Conservation (phyloP, 2,329 filamentous ascomycete genomes). For the Ambrosiella beaveri region DNA sequence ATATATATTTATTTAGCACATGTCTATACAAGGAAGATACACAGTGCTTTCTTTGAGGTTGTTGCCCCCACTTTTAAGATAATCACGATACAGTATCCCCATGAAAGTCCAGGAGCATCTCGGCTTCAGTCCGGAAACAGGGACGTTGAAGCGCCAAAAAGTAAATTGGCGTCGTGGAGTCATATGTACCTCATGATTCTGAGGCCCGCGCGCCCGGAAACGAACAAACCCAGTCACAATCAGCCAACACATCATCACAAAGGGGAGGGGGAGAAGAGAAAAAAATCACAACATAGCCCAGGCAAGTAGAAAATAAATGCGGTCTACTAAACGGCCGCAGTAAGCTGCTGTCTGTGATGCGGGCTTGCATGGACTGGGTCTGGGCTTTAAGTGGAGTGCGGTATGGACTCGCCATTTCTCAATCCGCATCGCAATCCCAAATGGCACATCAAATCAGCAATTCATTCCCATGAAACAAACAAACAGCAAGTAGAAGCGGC, state of each 20-base stretch:
- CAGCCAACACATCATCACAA: too few relatives aligned
- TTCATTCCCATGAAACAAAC: not conserved
- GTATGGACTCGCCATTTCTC: not conserved
- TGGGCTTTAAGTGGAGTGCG: not conserved
- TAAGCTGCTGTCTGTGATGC: not conserved
- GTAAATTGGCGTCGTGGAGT: not conserved
- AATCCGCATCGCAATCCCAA: not conserved
- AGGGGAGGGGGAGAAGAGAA: not conserved
- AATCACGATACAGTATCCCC: too few relatives aligned
- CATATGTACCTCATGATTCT: too few relatives aligned
- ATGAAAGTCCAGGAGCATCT: not conserved
- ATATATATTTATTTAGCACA: not conserved
- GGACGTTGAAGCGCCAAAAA: not conserved
- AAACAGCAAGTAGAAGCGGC: not conserved
- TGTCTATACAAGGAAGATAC: not conserved
- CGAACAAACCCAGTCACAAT: too few relatives aligned
- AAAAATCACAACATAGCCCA: not conserved
- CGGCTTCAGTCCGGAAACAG: not conserved
- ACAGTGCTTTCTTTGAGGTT: not conserved
- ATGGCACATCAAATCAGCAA: too few relatives aligned
- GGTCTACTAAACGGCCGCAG: not conserved
- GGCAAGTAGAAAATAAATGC: too few relatives aligned
- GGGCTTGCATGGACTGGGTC: not conserved
- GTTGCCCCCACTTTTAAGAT: too few relatives aligned
- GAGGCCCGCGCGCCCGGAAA: too few relatives aligned